phyloP scores from a whole-genome alignment of 495 filamentous ascomycete species.

The Lasiosphaeriaceae sp. region DNA sequence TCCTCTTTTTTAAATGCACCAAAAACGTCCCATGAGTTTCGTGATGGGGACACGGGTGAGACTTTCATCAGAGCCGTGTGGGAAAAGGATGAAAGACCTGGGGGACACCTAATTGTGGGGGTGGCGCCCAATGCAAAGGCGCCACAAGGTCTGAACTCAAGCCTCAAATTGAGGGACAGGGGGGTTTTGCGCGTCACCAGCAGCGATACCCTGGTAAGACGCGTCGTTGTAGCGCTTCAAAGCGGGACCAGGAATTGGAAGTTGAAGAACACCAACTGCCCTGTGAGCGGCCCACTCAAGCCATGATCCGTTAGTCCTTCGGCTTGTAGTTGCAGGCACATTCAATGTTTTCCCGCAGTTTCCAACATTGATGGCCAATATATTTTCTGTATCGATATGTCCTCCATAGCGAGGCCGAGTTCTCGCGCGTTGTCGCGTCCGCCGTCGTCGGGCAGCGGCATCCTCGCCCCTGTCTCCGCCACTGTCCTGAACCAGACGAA shows the following conservation, averaged over 20 bases:
- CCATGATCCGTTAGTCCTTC: not conserved
- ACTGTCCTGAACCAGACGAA: conserved; percentile 5
- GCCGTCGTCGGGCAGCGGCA: conserved; percentile 19
- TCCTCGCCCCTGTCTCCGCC: conserved; percentile 15
- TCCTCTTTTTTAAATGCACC: too few species aligned
- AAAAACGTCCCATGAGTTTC: too few species aligned
- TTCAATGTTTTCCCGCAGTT: not conserved
- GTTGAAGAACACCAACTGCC: too few species aligned
- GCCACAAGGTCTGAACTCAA: not conserved
- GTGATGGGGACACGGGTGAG: too few species aligned
- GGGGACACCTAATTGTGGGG: not conserved
- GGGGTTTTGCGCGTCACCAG: not conserved
- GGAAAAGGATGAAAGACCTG: too few species aligned
- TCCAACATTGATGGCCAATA: conserved; percentile 18
- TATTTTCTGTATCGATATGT: conserved; percentile 30
- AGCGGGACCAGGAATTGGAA: not conserved
- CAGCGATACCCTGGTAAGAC: not conserved
- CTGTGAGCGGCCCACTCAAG: too few species aligned
- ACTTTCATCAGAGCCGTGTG: too few species aligned
- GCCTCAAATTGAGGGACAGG: not conserved
- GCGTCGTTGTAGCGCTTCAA: conserved; percentile 4
- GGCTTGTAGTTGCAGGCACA: too few species aligned
- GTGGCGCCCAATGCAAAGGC: not conserved
- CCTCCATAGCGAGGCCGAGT: conserved; percentile 22
- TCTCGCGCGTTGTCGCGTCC: conserved; percentile 37